Conservation (phyloP, 164 flowering plant species). For the Nelumbo lutea region DNA sequence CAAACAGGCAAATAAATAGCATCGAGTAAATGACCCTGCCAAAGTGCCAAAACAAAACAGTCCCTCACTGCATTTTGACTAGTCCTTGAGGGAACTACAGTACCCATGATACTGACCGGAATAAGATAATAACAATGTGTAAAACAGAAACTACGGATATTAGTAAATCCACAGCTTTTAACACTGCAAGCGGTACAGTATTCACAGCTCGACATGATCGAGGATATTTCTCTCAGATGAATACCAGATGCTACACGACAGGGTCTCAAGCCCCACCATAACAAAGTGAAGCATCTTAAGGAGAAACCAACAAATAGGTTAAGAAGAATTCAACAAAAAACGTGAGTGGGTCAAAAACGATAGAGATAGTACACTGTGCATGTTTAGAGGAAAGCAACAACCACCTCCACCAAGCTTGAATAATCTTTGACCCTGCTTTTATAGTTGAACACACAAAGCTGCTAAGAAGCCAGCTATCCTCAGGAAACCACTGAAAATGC, state of each 20-base stretch:
- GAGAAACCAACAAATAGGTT: neutral
- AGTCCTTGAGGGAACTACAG: neutral
- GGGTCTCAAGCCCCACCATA: neutral
- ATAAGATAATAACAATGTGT: neutral
- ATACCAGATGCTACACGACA: neutral
- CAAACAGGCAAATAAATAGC: too few species aligned
- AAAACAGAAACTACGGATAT: neutral
- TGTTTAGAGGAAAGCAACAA: neutral
- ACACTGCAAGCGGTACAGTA: neutral
- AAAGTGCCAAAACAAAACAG: too few species aligned
- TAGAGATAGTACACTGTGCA: neutral
- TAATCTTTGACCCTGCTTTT: constrained; percentile 12
- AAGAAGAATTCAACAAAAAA: neutral
- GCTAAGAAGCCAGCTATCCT: constrained; percentile 13
- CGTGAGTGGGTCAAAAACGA: neutral
- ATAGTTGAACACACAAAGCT: constrained; percentile 26
- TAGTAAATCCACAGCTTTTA: neutral
- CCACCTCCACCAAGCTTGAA: constrained; percentile 6
- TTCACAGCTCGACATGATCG: neutral
- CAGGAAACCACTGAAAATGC: neutral
- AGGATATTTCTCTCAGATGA: neutral
- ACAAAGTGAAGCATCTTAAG: neutral
- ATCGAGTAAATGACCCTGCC: too few species aligned
- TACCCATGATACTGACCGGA: neutral
- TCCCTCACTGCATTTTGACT: neutral